These are phyloP conservation scores for Lipomyces lipofer DNA, from an alignment of 805 yeast genomes.

Conservation along the genomic window DNA sequence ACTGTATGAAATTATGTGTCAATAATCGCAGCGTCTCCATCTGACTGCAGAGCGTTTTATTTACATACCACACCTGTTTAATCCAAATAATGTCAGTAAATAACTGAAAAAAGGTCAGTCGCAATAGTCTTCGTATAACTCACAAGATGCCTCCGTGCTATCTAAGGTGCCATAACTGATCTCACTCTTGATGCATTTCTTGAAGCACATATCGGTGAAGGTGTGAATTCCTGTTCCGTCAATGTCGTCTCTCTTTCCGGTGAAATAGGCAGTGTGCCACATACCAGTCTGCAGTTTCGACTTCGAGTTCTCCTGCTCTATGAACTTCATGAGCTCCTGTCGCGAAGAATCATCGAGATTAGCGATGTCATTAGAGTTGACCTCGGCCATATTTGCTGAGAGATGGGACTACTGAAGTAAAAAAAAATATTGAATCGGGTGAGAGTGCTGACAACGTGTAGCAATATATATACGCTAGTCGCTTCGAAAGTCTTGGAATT, in stretches of 20 bases:
- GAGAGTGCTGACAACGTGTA: too few species aligned
- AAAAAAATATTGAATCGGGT: too few species aligned
- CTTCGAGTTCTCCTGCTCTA: conserved; percentile 81
- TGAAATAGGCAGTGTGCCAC: conserved; percentile 8
- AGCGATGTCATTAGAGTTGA: conserved; percentile 41
- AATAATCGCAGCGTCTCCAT: background rate
- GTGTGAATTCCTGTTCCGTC: conserved; percentile 61
- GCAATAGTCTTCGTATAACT: conserved; percentile 11
- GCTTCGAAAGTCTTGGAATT: too few species aligned
- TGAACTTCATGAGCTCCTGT: conserved; percentile 70
- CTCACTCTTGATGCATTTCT: conserved; percentile 64
- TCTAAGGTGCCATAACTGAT: conserved; percentile 48
- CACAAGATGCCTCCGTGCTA: conserved; percentile 64
- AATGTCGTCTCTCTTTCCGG: background rate
- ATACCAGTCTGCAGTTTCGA: conserved; percentile 74
- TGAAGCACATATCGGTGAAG: conserved; percentile 89
- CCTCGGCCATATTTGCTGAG: background rate
- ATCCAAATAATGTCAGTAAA: background rate
- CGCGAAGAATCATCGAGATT: conserved; percentile 66
- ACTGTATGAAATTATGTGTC: conserved; percentile 41
- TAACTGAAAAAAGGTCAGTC: background rate
- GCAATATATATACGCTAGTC: too few species aligned
- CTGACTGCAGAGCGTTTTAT: background rate
- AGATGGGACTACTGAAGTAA: too few species aligned
- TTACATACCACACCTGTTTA: conserved; percentile 10